Percentiles rank a stretch among this genome's conserved stretches.
Conservation (phyloP, 2,329 filamentous ascomycete species). For the Didymosphaeria variabile region DNA sequence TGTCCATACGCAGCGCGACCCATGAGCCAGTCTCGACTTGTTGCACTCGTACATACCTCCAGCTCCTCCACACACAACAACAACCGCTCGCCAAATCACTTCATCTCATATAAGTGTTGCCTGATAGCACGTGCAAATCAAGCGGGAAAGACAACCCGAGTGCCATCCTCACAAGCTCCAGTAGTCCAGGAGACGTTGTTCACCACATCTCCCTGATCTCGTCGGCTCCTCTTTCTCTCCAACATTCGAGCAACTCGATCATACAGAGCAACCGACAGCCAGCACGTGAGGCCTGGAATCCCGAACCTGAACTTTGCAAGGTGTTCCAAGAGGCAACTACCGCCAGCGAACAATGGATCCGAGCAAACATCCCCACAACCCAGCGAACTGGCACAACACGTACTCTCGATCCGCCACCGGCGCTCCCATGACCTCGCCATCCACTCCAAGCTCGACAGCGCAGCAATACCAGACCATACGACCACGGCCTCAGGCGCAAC, state of each 20-base stretch:
- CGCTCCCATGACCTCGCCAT: background rate
- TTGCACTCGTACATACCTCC: background rate
- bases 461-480: slow-evolving; percentile 9
- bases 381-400: slow-evolving; percentile 3
- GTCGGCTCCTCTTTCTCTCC: background rate
- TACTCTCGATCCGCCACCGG: background rate
- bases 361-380: background rate
- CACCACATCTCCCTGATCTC: background rate
- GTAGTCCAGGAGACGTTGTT: too few species aligned
- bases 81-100: background rate
- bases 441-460: background rate
- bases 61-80: too few species aligned
- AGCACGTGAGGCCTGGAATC: too few species aligned
- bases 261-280: too few species aligned
- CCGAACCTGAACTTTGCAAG: too few species aligned
- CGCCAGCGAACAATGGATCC: slow-evolving; percentile 1
- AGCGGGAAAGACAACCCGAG: too few species aligned
- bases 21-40: background rate
- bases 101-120: too few species aligned
- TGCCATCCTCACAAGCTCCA: too few species aligned
- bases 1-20: slow-evolving; percentile 3
- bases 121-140: too few species aligned
- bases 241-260: background rate
- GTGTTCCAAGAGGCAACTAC: background rate
- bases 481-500: slow-evolving; percentile 7